Evolutionary conservation across 23 red algal species (phyloP).

Genomic region (Gracilaria domingensis): DNA sequence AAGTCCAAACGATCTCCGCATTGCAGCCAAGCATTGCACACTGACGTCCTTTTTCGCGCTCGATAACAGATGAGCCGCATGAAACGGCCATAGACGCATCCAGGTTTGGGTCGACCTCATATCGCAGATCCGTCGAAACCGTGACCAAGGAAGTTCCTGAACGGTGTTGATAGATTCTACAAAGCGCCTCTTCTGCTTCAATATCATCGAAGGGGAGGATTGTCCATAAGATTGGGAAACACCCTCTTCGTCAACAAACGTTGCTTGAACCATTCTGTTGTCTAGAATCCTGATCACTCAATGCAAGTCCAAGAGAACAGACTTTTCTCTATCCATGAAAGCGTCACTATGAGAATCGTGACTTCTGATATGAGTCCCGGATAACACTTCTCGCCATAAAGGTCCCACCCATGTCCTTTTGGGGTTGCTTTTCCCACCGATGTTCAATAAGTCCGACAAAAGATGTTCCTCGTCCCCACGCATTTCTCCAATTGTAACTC

Average conservation of each 20-base stretch:
- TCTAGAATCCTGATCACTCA: constrained; percentile 40
- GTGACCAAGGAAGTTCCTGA: constrained; percentile 14
- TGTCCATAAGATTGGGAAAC: neutral
- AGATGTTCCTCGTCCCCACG: neutral
- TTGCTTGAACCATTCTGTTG: neutral
- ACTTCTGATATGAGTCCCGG: constrained; percentile 14
- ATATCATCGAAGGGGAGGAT: neutral
- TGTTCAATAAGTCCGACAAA: constrained; percentile 17
- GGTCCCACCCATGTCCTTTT: constrained; percentile 47
- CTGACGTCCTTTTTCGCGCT: constrained; percentile 44
- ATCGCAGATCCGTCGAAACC: constrained; percentile 4
- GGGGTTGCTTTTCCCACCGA: neutral
- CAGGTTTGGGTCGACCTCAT: neutral
- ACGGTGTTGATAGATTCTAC: neutral
- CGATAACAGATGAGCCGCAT: constrained; percentile 48
- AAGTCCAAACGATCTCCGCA: constrained; percentile 26
- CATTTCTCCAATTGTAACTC: neutral
- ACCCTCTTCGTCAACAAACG: neutral
- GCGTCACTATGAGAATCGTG: neutral
- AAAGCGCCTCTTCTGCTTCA: constrained; percentile 4
- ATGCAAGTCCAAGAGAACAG: constrained; percentile 49
- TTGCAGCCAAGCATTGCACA: neutral
- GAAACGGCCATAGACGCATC: constrained; percentile 46
- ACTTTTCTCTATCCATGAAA: constrained; percentile 24
- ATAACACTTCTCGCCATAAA: constrained; percentile 24